These are phyloP conservation scores for Hymenoscyphus linearis DNA, from an alignment of 2,329 filamentous ascomycete species.

Conservation along the genomic window DNA sequence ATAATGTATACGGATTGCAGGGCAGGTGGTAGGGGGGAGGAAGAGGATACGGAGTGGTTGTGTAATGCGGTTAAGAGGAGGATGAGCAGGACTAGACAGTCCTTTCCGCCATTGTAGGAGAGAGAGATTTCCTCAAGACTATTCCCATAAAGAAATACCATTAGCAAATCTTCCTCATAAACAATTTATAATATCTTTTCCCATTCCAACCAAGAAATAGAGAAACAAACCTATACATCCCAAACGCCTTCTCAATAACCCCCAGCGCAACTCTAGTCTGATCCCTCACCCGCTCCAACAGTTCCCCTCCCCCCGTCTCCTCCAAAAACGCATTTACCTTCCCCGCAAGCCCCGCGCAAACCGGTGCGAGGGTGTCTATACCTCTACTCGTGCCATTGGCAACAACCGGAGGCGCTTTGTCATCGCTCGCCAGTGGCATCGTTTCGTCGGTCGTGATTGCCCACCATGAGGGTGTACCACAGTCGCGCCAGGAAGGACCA, in stretches of 20 bases:
- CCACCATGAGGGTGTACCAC: slow-evolving; percentile 19
- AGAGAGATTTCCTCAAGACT: slow-evolving; percentile 76
- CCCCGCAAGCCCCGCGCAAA: slow-evolving; percentile 24
- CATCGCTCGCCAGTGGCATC: slow-evolving; percentile 26
- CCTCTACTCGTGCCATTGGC: slow-evolving; percentile 12
- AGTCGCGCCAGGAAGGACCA: neutral
- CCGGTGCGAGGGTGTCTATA: slow-evolving; percentile 20
- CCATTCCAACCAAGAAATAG: slow-evolving; percentile 4
- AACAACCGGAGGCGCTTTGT: slow-evolving; percentile 13
- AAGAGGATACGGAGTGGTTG: slow-evolving; percentile 15
- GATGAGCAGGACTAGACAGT: slow-evolving; percentile 91
- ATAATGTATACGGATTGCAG: slow-evolving; percentile 87
- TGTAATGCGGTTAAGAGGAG: slow-evolving; percentile 45
- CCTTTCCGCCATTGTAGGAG: slow-evolving; percentile 97
- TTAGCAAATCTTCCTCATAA: neutral
- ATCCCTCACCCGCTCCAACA: slow-evolving; percentile 49
- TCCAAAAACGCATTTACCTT: slow-evolving; percentile 29
- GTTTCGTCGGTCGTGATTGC: slow-evolving; percentile 20
- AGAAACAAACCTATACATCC: slow-evolving; percentile 62
- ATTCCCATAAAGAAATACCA: slow-evolving; percentile 8
- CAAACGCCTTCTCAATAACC: slow-evolving; percentile 70
- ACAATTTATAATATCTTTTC: too few species aligned
- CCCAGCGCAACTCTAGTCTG: slow-evolving; percentile 69
- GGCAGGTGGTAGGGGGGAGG: slow-evolving; percentile 32
- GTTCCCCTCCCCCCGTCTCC: slow-evolving; percentile 18